phyloP scores from a whole-genome alignment of 129 eudicot species.

The Saussurea involucrata region DNA sequence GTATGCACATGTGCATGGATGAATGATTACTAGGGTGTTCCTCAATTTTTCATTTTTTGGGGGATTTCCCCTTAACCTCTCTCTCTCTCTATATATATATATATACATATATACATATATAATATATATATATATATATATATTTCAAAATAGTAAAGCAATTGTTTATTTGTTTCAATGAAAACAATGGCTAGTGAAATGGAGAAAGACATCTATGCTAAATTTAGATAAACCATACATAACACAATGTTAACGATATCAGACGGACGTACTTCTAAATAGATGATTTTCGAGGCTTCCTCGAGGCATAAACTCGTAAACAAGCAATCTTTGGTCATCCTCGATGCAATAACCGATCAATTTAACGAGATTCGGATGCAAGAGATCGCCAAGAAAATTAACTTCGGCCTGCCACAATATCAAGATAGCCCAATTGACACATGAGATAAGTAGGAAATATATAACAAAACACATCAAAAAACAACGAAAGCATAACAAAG shows the following conservation, averaged over 20 bases:
- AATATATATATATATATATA: too few species aligned
- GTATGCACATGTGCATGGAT: too few species aligned
- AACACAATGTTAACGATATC: background rate
- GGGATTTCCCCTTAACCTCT: too few species aligned
- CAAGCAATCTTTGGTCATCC: constrained; percentile 90
- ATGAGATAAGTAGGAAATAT: background rate
- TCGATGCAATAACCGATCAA: constrained; percentile 93
- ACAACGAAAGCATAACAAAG: background rate
- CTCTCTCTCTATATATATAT: too few species aligned
- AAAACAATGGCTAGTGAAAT: too few species aligned
- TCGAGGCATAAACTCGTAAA: constrained; percentile 93
- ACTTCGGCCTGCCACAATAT: constrained; percentile 77
- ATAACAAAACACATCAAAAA: background rate
- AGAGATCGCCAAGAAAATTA: constrained; percentile 84
- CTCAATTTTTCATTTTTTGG: too few species aligned
- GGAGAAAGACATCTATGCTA: background rate
- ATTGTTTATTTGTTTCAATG: too few species aligned
- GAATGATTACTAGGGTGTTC: too few species aligned
- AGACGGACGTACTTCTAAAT: constrained; percentile 60
- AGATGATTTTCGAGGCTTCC: constrained; percentile 99
- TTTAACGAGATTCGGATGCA: constrained; percentile 88
- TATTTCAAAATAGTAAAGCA: too few species aligned
- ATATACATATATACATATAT: too few species aligned
- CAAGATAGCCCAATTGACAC: background rate
- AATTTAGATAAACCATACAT: background rate